Base-by-base conservation (phyloP, 257 asterid species). In the Solanum acaule region DNA sequence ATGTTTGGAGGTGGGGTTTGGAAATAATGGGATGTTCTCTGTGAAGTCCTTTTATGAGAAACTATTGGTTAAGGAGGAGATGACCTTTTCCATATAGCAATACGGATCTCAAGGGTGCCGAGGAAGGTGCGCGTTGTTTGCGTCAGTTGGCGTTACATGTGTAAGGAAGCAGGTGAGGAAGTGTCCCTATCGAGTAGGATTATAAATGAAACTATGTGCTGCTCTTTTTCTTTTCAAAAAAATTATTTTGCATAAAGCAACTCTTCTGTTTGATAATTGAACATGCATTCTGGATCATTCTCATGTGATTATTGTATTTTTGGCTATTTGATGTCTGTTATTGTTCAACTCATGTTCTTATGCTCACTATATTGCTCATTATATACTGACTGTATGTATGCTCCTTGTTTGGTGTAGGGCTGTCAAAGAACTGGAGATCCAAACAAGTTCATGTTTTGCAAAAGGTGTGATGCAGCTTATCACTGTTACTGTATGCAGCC, bases 401-500 rank as follows among this genome's bases (percentile, higher is more conserved):
- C 71, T 42, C 18, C 76, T 68, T 92, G 68, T 65, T 68, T 86
- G 67, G 86, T 89, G 20, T 87, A 97, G 99, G 98, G 93, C 84
- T 97, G 99, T 88, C 91, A 93, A 84, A 93, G 92, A 93, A 91
- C 98, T 87, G 99, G 99, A 91, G 99, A 96, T 91, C 98, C 98
- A 61, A 93, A 90, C 89, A 96, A 96, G 90, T 94, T 96, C 88
- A 94, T 94, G 99, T 97, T 96, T 91, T 97, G 99, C 93, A 96
- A 93, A 93, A 96, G 99, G 91, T 97, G 99, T 86, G 99, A 97
- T 90, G 96, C 92, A 89, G 99, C 99, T 86, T 89, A 88, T 82
- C 99, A 97, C 90, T 97, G 99, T 89, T 97, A 96, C 91, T 97
- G 99, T 88, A 97, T 94, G 91, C 98, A 96, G 88, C 99, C 98